phyloP scores from a whole-genome alignment of 164 flowering plant species.

The Chimonanthus salicifolius region DNA sequence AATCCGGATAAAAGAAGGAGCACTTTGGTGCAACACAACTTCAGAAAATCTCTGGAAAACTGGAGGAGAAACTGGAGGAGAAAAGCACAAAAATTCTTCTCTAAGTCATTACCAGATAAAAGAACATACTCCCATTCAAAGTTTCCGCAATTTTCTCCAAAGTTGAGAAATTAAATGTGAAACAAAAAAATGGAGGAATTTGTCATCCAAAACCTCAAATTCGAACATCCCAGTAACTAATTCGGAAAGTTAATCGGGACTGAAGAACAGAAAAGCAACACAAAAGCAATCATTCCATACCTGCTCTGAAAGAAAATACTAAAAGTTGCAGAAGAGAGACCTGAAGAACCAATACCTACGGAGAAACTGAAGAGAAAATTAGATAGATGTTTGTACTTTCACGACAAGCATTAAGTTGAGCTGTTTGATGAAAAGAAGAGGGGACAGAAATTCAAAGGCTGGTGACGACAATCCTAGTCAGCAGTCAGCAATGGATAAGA shows the following conservation, averaged over 20 bases:
- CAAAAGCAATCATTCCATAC: background rate
- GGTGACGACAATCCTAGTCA: background rate
- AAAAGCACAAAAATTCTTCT: background rate
- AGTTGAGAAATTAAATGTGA: no score
- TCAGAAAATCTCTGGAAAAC: background rate
- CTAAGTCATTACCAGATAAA: background rate
- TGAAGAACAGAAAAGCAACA: background rate
- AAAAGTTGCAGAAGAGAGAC: background rate
- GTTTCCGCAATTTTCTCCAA: no score
- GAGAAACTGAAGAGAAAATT: no score
- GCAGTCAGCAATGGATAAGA: background rate
- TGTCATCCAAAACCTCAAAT: background rate
- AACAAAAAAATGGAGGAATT: background rate
- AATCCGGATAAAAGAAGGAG: background rate
- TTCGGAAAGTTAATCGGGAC: background rate
- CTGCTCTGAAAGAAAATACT: background rate
- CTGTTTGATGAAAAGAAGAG: background rate
- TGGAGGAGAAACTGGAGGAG: background rate
- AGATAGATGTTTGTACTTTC: background rate
- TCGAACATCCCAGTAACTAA: background rate
- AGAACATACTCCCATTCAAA: no score
- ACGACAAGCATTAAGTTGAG: background rate
- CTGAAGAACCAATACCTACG: background rate
- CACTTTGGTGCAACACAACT: background rate
- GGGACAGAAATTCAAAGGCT: background rate